Evolutionary conservation across 1,284 basidiomycete genomes (phyloP).

Genomic region (Rhodotorula sp.): DNA sequence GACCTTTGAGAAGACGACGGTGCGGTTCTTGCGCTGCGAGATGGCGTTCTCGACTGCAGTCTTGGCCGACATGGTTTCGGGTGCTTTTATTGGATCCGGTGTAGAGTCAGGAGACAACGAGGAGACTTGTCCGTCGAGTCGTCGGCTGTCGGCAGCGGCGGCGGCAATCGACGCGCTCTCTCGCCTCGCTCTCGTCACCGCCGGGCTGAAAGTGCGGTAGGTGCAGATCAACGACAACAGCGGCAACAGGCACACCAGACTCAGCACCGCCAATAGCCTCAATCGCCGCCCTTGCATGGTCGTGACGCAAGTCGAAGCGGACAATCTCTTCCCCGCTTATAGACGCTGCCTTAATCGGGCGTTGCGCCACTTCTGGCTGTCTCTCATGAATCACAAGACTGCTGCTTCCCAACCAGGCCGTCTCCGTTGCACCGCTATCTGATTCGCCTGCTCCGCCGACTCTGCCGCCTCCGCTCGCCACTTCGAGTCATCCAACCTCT

Average conservation of each 20-base stretch:
- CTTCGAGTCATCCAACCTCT: no score
- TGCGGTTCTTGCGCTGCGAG: conserved; percentile 39
- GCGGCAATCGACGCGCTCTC: background rate
- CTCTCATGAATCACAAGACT: no score
- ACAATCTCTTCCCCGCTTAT: no score
- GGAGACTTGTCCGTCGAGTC: no score
- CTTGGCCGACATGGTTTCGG: conserved; percentile 48
- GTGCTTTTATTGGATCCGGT: background rate
- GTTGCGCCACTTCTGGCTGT: no score
- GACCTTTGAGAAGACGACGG: conserved; percentile 51
- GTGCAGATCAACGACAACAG: conserved; percentile 6
- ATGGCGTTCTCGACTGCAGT: conserved; percentile 48
- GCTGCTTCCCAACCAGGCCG: no score
- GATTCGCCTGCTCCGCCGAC: no score
- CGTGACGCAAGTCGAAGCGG: background rate
- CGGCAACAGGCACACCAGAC: conserved; percentile 3
- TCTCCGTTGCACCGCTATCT: no score
- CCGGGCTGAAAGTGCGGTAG: background rate
- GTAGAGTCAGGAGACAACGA: no score
- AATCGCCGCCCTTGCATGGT: background rate
- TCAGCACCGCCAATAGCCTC: conserved; percentile 1
- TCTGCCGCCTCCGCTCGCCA: no score
- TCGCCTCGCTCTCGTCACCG: background rate
- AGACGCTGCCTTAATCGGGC: no score
- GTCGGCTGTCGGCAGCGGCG: background rate